Evolutionary conservation across 192 early-diverging fungal species (phyloP).

Genomic region (Ambispora gerdemannii): DNA sequence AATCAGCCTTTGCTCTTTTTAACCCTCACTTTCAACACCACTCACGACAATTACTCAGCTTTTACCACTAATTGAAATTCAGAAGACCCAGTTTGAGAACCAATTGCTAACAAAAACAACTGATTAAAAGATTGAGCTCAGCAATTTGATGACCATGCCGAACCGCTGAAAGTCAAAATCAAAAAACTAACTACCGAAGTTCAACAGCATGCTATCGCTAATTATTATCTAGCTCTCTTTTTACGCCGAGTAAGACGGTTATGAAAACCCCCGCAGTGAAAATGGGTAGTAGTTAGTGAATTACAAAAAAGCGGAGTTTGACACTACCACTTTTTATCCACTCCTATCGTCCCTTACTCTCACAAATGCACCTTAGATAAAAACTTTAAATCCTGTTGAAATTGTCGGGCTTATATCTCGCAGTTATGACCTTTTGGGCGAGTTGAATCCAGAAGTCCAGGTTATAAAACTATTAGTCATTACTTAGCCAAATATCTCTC

Average conservation of each 20-base stretch:
- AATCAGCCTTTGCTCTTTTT: background rate
- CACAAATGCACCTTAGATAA: too few species aligned
- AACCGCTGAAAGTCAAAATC: conserved; percentile 5
- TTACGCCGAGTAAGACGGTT: background rate
- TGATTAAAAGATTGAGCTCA: conserved; percentile 5
- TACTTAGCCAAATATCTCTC: too few species aligned
- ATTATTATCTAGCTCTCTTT: background rate
- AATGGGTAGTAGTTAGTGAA: background rate
- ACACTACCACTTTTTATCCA: background rate
- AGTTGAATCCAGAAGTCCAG: too few species aligned
- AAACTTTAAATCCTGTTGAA: too few species aligned
- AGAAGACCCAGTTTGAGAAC: background rate
- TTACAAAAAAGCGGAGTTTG: background rate
- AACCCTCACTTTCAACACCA: background rate
- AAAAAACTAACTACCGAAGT: background rate
- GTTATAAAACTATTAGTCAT: too few species aligned
- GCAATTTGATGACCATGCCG: background rate
- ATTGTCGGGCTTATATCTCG: too few species aligned
- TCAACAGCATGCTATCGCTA: background rate
- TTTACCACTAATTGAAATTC: conserved; percentile 16
- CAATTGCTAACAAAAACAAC: background rate
- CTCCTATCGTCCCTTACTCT: too few species aligned
- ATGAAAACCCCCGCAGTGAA: background rate
- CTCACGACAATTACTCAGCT: too few species aligned
- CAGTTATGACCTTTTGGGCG: too few species aligned